These are phyloP conservation scores for Cladophialophora immunda DNA, from an alignment of 2,329 filamentous ascomycete genomes.

Conservation along the genomic window DNA sequence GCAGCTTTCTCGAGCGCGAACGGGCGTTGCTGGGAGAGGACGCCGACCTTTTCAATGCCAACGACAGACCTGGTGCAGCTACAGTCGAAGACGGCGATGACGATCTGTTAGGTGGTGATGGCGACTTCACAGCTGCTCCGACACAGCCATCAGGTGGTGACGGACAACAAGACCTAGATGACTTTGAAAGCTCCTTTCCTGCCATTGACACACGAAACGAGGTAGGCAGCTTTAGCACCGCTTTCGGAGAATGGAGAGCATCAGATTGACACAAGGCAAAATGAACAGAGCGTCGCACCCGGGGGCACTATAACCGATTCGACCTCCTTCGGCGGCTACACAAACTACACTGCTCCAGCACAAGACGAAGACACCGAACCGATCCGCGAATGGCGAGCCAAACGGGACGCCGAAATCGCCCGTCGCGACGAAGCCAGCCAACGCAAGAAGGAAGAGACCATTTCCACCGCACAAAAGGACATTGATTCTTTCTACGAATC, in stretches of 20 bases:
- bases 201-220: constrained; percentile 78
- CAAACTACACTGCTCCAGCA: constrained; percentile 61
- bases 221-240: constrained; percentile 57
- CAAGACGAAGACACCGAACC: constrained; percentile 68
- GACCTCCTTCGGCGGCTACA: constrained; percentile 65
- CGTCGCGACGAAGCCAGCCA: constrained; percentile 86
- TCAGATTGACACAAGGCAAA: constrained; percentile 16
- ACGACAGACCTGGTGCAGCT: constrained; percentile 64
- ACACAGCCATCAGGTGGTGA: constrained; percentile 47
- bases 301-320: constrained; percentile 82
- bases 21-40: constrained; percentile 91
- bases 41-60: constrained; percentile 85
- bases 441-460: constrained; percentile 81
- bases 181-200: constrained; percentile 91
- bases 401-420: constrained; percentile 80
- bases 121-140: constrained; percentile 43
- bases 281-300: constrained; percentile 71
- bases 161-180: constrained; percentile 55
- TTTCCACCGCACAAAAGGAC: constrained; percentile 89
- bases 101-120: constrained; percentile 71
- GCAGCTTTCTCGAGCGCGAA: constrained; percentile 92
- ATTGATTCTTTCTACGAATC: constrained; percentile 99
- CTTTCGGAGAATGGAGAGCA: background rate
- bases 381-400: constrained; percentile 84
- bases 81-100: constrained; percentile 72